phyloP scores from a whole-genome alignment of 306 rosid genomes.

The Quercus variabilis region DNA sequence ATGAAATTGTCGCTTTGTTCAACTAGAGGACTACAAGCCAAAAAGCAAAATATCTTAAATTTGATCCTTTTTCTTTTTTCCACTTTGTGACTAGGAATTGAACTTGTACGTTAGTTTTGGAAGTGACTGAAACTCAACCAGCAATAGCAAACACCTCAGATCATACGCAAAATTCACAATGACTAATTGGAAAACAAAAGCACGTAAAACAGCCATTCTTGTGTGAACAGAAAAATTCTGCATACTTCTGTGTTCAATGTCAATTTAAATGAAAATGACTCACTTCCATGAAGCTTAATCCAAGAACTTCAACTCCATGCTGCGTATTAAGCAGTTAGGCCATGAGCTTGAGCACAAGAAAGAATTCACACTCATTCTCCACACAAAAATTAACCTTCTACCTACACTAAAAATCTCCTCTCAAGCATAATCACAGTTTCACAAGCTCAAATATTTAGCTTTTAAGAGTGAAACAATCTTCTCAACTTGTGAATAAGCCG shows the following conservation, averaged over 20 bases:
- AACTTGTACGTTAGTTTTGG: too few species aligned
- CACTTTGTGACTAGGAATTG: too few species aligned
- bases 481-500: slow-evolving; percentile 61
- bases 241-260: background rate
- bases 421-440: slow-evolving; percentile 2
- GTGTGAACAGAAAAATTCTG: background rate
- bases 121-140: too few species aligned
- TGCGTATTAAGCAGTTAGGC: background rate
- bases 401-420: slow-evolving; percentile 5
- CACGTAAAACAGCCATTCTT: background rate
- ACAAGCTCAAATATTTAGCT: slow-evolving; percentile 10
- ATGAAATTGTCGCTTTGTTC: too few species aligned
- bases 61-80: too few species aligned
- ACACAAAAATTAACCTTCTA: background rate
- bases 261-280: background rate
- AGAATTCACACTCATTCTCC: slow-evolving; percentile 6
- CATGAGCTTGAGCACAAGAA: background rate
- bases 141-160: too few species aligned
- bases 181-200: too few species aligned
- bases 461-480: slow-evolving; percentile 43
- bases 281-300: slow-evolving; percentile 17
- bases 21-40: too few species aligned
- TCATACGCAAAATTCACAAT: too few species aligned
- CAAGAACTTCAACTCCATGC: slow-evolving; percentile 1
- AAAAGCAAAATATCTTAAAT: too few species aligned